Base-by-base conservation (phyloP, 345 rosid genomes). In the Corchorus capsularis region DNA sequence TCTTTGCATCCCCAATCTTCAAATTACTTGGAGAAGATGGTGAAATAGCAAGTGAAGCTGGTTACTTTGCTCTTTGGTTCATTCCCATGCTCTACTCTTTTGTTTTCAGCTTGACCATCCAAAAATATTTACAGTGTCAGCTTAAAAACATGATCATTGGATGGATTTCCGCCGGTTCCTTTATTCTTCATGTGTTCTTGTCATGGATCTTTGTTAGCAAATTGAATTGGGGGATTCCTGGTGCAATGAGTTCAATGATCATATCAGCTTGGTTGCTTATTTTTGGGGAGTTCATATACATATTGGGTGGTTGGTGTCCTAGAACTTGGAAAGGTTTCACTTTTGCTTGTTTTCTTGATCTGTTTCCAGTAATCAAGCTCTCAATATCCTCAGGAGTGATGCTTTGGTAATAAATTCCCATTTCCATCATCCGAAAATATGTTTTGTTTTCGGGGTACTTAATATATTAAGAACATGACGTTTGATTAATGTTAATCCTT, bases 281-380 rank as follows among this genome's bases (percentile, higher is more conserved):
- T 4, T 39, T 87, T 22, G 89, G 82, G 4, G 86, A 83, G 86
- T 76, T 87, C 57, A 83, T 87, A 35, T 90, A 85, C 50, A 76
- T 88, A 3, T 79, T 85, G 43, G 94, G 89, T 13, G 94, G 94
- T n/a, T 88, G 94, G 90, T 85, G 89, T 19, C 85, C 88, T 0
- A 62, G 71, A 52, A 86, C 92, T 15, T 88, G 94, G 94, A 88
- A 66, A 37, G 90, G 92, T 7, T 86, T 90, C 75, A 81, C 81
- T 49, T 71, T 63, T n/a, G 85, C 85, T 75, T 84, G 87, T 63
- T 83, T 89, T 78, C 39, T 65, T 63, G 90, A 89, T 77, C 77
- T 89, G 16, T 53, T 81, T 52, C 90, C 90, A 9, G 75, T 83
- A 20, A 13, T 89, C 22, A 87, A 90, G 82, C 87, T 90, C 72